Evolutionary conservation across 1,139 yeast species (phyloP).

Genomic region (Taphrina communis): DNA sequence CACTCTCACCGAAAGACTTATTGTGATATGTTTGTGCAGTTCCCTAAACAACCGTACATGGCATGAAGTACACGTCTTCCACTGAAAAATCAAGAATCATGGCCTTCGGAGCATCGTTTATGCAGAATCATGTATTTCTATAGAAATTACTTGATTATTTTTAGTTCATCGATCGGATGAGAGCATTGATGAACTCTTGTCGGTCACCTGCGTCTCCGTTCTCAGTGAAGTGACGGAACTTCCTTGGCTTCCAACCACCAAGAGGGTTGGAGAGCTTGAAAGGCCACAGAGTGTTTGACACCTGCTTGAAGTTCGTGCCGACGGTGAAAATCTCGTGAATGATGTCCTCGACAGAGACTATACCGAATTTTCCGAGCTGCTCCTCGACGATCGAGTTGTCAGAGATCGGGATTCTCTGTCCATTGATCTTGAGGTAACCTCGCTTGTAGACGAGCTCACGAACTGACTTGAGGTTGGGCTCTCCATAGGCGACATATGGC

Average conservation of each 20-base stretch:
- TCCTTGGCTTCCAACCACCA: slow-evolving; percentile 99
- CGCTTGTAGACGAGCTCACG: slow-evolving; percentile 99
- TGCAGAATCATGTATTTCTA: slow-evolving; percentile 1
- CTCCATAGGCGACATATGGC: slow-evolving; percentile 99
- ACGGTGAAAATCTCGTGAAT: slow-evolving; percentile 96
- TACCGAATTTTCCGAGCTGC: slow-evolving; percentile 93
- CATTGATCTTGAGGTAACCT: slow-evolving; percentile 99
- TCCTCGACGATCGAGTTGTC: slow-evolving; percentile 96
- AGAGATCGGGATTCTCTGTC: slow-evolving; percentile 94
- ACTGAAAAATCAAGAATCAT: too few relatives aligned
- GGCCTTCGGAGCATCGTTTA: not conserved
- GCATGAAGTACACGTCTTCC: too few relatives aligned
- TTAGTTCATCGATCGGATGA: slow-evolving; percentile 96
- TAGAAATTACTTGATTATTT: not conserved
- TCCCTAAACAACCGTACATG: too few relatives aligned
- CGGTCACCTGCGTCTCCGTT: slow-evolving; percentile 99
- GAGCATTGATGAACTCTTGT: slow-evolving; percentile 96
- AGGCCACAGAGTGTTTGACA: slow-evolving; percentile 99
- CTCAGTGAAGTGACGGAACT: slow-evolving; percentile 99
- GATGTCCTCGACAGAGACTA: slow-evolving; percentile 93
- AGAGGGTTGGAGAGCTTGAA: slow-evolving; percentile 99
- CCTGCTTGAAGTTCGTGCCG: slow-evolving; percentile 99
- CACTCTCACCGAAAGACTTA: too few relatives aligned
- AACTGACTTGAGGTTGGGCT: slow-evolving; percentile 95
- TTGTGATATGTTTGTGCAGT: too few relatives aligned